These are phyloP conservation scores for Albatrellus ellisii DNA, from an alignment of 768 basidiomycete species.

Conservation along the genomic window DNA sequence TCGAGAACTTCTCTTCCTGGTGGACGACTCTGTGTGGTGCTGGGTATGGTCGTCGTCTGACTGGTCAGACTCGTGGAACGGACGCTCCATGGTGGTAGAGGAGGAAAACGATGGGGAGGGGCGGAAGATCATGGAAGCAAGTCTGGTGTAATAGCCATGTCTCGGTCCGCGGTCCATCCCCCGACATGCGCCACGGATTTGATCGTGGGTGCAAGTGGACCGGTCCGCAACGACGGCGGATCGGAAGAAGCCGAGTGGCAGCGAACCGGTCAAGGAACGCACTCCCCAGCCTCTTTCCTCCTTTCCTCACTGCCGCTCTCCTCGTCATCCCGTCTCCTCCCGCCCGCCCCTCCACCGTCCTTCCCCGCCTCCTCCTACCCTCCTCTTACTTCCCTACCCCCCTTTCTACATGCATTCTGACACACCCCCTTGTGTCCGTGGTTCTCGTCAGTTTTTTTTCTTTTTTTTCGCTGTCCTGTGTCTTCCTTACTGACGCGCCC, in stretches of 20 bases:
- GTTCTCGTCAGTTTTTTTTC: conserved; percentile 31
- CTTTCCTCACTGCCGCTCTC: conserved; percentile 17
- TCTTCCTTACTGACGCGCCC: conserved; percentile 14
- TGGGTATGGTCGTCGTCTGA: conserved; percentile 11
- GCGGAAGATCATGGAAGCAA: not conserved
- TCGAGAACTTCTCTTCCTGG: conserved; percentile 14
- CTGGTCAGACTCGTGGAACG: conserved; percentile 6
- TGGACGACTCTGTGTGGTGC: conserved; percentile 3
- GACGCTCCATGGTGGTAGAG: not conserved
- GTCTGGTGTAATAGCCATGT: not conserved
- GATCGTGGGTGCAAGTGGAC: not conserved
- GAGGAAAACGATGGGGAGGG: not conserved
- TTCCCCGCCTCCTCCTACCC: conserved; percentile 19
- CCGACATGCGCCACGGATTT: no score
- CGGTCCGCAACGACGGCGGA: not conserved
- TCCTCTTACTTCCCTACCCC: no score
- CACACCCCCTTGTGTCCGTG: conserved; percentile 34
- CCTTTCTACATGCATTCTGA: conserved; percentile 72
- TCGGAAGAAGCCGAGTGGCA: conserved; percentile 1
- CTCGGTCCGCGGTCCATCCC: not conserved
- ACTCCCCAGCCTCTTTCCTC: conserved; percentile 1
- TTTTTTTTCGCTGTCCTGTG: conserved; percentile 7
- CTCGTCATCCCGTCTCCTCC: conserved; percentile 17
- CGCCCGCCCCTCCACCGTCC: conserved; percentile 19
- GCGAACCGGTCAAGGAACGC: not conserved